Percentiles rank a stretch among this genome's conserved stretches.
These are phyloP conservation scores for Apiospora marii DNA, from an alignment of 2,329 filamentous ascomycete species.

Conservation along the genomic window DNA sequence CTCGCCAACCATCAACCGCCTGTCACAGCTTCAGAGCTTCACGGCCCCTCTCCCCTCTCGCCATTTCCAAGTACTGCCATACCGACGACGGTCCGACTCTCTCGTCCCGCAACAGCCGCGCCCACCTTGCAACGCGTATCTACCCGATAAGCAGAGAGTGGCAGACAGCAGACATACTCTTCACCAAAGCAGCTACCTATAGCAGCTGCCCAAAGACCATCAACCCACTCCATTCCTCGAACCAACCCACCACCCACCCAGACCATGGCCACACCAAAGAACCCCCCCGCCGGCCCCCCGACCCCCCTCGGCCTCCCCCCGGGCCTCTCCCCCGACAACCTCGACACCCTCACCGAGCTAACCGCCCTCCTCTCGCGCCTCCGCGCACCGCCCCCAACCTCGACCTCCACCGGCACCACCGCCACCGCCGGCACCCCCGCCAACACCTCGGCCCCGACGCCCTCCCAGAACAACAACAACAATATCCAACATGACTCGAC, in stretches of 20 bases:
- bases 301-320: slow-evolving; percentile 48
- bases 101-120: neutral
- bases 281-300: slow-evolving; percentile 6
- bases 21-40: neutral
- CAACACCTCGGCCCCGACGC: slow-evolving; percentile 30
- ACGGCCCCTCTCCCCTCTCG: neutral
- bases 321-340: slow-evolving; percentile 79
- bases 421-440: slow-evolving; percentile 41
- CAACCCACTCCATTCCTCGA: too few relatives aligned
- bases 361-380: slow-evolving; percentile 80
- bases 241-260: neutral
- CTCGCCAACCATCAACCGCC: too few relatives aligned
- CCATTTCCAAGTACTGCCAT: neutral
- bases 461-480: slow-evolving; percentile 34
- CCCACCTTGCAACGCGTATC: neutral
- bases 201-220: too few relatives aligned
- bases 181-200: too few relatives aligned
- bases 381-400: slow-evolving; percentile 53
- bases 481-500: slow-evolving; percentile 33
- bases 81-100: slow-evolving; percentile 8
- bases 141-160: neutral
- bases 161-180: too few relatives aligned
- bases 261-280: slow-evolving; percentile 11
- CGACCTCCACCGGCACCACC: slow-evolving; percentile 44
- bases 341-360: slow-evolving; percentile 86